Conservation (phyloP, 2,329 filamentous ascomycete species). For the Orbilia brochopaga region DNA sequence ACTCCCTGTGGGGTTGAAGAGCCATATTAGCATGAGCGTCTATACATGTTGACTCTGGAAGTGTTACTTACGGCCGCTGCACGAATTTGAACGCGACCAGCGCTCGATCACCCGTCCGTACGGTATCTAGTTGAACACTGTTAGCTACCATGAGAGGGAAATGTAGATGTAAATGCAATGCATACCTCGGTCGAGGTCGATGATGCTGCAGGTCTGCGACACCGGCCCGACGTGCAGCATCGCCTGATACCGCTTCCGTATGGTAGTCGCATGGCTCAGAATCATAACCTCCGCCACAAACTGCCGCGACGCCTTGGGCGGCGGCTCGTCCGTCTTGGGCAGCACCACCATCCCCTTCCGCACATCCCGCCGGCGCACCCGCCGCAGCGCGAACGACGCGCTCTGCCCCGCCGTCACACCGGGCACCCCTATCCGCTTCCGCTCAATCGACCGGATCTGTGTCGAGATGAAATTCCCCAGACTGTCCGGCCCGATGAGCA, state of each 20-base stretch:
- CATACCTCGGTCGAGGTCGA: constrained; percentile 87
- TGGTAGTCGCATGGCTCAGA: constrained; percentile 92
- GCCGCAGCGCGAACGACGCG: constrained; percentile 86
- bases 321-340: constrained; percentile 75
- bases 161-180: background rate
- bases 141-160: constrained; percentile 3
- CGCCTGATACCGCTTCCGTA: constrained; percentile 94
- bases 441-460: constrained; percentile 87
- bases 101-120: constrained; percentile 91
- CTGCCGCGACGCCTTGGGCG: constrained; percentile 73
- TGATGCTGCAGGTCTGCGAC: constrained; percentile 93
- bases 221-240: constrained; percentile 97
- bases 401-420: constrained; percentile 90
- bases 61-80: constrained; percentile 69
- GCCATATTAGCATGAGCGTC: background rate
- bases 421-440: constrained; percentile 87
- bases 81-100: constrained; percentile 93
- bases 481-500: constrained; percentile 87
- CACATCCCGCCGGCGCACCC: constrained; percentile 86
- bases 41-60: background rate
- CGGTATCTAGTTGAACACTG: constrained; percentile 64
- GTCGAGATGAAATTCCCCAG: constrained; percentile 88
- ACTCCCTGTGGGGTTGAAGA: constrained; percentile 65
- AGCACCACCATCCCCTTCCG: constrained; percentile 98
- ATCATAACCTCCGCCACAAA: constrained; percentile 90